Conservation (phyloP, 192 early-diverging fungal species). For the Coemansia sp. region DNA sequence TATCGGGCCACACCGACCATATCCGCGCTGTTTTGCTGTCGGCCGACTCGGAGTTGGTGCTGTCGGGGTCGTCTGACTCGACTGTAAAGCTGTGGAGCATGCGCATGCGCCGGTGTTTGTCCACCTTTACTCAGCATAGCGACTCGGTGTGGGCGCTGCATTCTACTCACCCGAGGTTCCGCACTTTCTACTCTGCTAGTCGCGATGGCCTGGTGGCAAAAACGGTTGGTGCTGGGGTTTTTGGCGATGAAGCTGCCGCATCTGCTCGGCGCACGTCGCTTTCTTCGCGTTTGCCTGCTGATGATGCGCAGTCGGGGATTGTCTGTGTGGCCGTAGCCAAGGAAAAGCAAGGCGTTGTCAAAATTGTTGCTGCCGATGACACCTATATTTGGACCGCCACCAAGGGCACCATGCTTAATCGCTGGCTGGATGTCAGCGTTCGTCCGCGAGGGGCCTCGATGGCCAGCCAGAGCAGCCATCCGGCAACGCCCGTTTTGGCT, state of each 20-base stretch:
- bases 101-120: constrained; percentile 79
- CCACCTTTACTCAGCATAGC: constrained; percentile 83
- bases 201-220: constrained; percentile 91
- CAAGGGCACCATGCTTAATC: constrained; percentile 73
- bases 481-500: not conserved
- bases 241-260: constrained; percentile 2
- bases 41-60: constrained; percentile 80
- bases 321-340: constrained; percentile 80
- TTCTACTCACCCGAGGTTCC: constrained; percentile 80
- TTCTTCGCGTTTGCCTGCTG: constrained; percentile 11
- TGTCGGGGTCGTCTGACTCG: constrained; percentile 91
- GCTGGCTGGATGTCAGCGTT: constrained; percentile 62
- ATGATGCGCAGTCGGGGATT: constrained; percentile 31
- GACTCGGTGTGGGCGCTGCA: constrained; percentile 90
- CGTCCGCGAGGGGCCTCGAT: constrained; percentile 3
- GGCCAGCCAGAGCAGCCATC: constrained; percentile 1
- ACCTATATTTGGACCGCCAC: constrained; percentile 92
- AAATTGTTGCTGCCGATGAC: constrained; percentile 82
- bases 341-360: constrained; percentile 79
- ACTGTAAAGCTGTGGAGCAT: constrained; percentile 98
- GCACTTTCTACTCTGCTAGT: constrained; percentile 89
- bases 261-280: constrained; percentile 19
- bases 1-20: constrained; percentile 95
- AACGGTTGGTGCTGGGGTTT: constrained; percentile 59
- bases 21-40: constrained; percentile 85